These are phyloP conservation scores for Prototheca wickerhamii DNA, from an alignment of 163 green algal genomes.

Conservation along the genomic window DNA sequence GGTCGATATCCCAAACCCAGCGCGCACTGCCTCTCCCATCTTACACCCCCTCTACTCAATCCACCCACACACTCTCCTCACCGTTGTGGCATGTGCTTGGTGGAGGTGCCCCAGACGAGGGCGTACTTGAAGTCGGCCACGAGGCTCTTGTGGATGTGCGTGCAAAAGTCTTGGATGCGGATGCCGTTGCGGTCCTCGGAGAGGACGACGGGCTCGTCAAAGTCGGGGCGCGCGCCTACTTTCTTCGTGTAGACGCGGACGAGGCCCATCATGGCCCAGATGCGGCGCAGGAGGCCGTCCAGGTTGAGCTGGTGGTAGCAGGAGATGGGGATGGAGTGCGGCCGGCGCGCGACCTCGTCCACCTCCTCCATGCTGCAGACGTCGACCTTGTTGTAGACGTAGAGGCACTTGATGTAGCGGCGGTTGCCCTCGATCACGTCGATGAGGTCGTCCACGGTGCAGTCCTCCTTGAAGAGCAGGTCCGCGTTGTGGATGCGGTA, in stretches of 20 bases:
- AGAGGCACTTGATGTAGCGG: constrained; percentile 94
- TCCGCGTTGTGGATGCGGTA: constrained; percentile 96
- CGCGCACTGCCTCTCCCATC: constrained; percentile 13
- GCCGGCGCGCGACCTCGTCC: constrained; percentile 68
- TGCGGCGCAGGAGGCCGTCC: constrained; percentile 77
- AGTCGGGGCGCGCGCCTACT: constrained; percentile 84
- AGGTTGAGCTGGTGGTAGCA: constrained; percentile 83
- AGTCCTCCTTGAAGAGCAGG: constrained; percentile 87
- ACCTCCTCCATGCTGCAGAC: constrained; percentile 88
- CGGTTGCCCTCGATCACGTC: constrained; percentile 98
- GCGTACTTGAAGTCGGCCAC: constrained; percentile 85
- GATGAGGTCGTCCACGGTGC: constrained; percentile 89
- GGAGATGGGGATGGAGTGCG: constrained; percentile 81
- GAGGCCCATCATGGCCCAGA: constrained; percentile 88
- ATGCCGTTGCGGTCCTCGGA: constrained; percentile 74
- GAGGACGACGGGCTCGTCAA: constrained; percentile 90
- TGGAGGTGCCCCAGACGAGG: constrained; percentile 84
- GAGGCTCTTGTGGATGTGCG: constrained; percentile 72
- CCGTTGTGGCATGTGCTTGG: constrained; percentile 91
- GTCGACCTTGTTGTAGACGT: constrained; percentile 99
- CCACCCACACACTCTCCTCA: constrained; percentile 48
- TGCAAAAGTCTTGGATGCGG: constrained; percentile 73
- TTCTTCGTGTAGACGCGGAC: constrained; percentile 96
- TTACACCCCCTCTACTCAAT: constrained; percentile 87
- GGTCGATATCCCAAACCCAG: background rate